These are phyloP conservation scores for Phytophthora tubulina DNA, from an alignment of 352 stramenopile species.

Conservation along the genomic window DNA sequence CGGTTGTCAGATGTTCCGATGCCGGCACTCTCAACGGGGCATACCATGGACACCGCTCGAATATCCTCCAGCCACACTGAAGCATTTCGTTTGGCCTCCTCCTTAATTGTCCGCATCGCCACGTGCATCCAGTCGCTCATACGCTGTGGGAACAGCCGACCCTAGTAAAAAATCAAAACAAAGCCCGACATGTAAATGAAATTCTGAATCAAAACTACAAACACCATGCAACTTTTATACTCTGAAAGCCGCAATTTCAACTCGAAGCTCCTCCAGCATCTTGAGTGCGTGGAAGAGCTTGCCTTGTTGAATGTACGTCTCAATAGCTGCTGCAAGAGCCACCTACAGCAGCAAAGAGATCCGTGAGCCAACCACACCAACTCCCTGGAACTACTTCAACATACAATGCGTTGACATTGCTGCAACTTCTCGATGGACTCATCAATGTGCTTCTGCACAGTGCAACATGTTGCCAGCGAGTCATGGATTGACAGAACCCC, in stretches of 20 bases:
- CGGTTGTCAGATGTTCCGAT: background rate
- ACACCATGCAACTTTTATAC: constrained; percentile 30
- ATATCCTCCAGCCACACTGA: constrained; percentile 82
- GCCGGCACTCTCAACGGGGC: background rate
- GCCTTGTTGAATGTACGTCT: constrained; percentile 69
- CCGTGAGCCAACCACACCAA: background rate
- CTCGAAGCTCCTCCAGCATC: constrained; percentile 73
- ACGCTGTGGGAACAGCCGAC: constrained; percentile 77
- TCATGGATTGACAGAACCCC: constrained; percentile 66
- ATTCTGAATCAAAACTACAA: background rate
- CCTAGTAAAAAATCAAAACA: constrained; percentile 38
- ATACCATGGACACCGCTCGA: constrained; percentile 64
- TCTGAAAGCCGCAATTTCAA: constrained; percentile 75
- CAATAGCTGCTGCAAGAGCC: constrained; percentile 68
- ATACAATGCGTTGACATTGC: constrained; percentile 83
- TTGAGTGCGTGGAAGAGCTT: constrained; percentile 86
- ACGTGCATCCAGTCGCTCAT: constrained; percentile 87
- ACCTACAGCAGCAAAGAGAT: constrained; percentile 45
- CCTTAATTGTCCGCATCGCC: constrained; percentile 77
- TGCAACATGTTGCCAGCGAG: constrained; percentile 65
- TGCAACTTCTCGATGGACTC: constrained; percentile 83
- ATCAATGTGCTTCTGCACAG: constrained; percentile 75
- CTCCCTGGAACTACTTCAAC: background rate
- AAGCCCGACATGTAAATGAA: background rate
- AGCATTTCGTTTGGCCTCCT: constrained; percentile 69